Conservation (phyloP, 169 alveolate genomes). For the Ichthyophthirius multifiliis region DNA sequence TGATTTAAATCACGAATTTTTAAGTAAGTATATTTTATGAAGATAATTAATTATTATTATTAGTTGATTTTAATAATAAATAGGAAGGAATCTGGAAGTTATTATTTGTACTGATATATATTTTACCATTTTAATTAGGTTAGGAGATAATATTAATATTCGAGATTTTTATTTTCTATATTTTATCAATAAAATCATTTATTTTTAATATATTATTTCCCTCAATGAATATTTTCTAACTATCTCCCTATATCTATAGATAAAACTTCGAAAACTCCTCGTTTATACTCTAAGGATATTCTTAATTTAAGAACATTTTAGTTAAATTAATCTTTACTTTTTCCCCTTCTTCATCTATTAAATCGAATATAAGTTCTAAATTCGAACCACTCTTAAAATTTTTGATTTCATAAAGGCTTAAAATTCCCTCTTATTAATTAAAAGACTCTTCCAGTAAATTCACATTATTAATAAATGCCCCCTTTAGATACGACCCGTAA, state of each 20-base stretch:
- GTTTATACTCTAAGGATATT: not conserved
- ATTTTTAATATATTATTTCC: not conserved
- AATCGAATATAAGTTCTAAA: not conserved
- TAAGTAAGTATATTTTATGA: not conserved
- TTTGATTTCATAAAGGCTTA: not conserved
- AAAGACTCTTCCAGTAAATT: not conserved
- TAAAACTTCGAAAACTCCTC: not conserved
- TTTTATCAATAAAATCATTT: not conserved
- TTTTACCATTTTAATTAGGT: not conserved
- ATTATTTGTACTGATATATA: not conserved
- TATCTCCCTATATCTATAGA: not conserved
- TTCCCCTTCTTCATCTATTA: not conserved
- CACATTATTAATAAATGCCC: not conserved
- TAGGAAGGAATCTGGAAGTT: not conserved
- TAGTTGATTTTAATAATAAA: not conserved
- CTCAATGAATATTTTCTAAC: not conserved
- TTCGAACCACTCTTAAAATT: not conserved
- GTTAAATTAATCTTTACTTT: not conserved
- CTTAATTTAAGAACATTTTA: not conserved
- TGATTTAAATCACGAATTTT: constrained; percentile 1
- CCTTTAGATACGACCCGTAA: not conserved
- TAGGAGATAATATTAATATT: not conserved
- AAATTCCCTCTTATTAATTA: not conserved
- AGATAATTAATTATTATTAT: not conserved
- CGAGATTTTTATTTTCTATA: not conserved